These are phyloP conservation scores for Wickerhamomyces subpelliculosus DNA, from an alignment of 805 yeast genomes.

Conservation along the genomic window DNA sequence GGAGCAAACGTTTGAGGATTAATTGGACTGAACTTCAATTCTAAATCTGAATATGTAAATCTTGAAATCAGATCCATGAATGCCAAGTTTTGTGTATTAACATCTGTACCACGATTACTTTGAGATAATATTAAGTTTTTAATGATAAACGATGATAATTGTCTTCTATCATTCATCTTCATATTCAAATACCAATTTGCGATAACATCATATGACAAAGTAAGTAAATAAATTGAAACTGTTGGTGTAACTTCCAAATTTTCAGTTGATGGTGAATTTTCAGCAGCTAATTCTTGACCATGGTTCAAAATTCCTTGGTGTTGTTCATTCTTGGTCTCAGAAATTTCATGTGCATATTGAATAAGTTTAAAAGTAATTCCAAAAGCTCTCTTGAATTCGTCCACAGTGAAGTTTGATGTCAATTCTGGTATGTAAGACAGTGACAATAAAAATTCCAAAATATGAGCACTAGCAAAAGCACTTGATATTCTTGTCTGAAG, in stretches of 20 bases:
- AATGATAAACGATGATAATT: conserved; percentile 55
- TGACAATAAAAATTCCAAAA: conserved; percentile 66
- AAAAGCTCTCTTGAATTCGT: conserved; percentile 73
- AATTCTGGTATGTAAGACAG: conserved; percentile 59
- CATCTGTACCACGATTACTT: conserved; percentile 24
- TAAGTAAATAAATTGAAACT: conserved; percentile 51
- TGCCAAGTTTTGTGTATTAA: conserved; percentile 47
- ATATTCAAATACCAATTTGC: conserved; percentile 68
- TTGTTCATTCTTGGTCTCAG: conserved; percentile 19
- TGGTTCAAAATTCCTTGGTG: conserved; percentile 22
- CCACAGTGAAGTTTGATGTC: conserved; percentile 65
- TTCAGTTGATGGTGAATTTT: conserved; percentile 47
- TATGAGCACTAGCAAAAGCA: conserved; percentile 61
- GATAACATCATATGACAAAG: conserved; percentile 62
- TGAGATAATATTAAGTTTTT: conserved; percentile 43
- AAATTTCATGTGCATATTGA: conserved; percentile 55
- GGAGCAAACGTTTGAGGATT: conserved; percentile 19
- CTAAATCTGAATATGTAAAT: conserved; percentile 58
- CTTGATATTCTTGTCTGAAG: conserved; percentile 71
- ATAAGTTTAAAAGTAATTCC: conserved; percentile 79
- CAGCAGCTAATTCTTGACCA: conserved; percentile 44
- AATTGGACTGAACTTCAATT: conserved; percentile 35
- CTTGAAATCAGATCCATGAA: conserved; percentile 61
- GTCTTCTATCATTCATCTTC: conserved; percentile 47
- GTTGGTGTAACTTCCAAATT: conserved; percentile 38